Evolutionary conservation across 306 rosid genomes (phyloP).

Genomic region (Calophaca sinica): DNA sequence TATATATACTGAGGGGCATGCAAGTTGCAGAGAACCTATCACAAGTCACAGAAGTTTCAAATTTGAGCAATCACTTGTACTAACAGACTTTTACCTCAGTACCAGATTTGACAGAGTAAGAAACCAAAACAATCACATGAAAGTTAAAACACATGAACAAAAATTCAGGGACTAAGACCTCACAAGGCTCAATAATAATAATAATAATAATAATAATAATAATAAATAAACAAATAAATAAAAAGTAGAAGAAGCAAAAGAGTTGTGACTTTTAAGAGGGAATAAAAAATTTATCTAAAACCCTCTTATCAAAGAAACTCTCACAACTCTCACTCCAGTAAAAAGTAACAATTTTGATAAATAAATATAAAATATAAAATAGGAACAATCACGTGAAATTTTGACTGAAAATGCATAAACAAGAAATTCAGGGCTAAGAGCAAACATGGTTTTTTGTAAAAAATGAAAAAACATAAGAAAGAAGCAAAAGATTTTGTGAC

Average conservation of each 20-base stretch:
- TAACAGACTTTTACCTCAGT: slow-evolving; percentile 38
- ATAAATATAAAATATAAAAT: background rate
- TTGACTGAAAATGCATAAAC: slow-evolving; percentile 10
- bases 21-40: slow-evolving; percentile 52
- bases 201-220: background rate
- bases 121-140: slow-evolving; percentile 45
- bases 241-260: background rate
- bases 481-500: background rate
- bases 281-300: slow-evolving; percentile 17
- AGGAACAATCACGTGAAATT: slow-evolving; percentile 40
- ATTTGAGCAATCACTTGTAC: slow-evolving; percentile 45
- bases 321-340: slow-evolving; percentile 1
- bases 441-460: background rate
- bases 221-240: background rate
- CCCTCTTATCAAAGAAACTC: background rate
- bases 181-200: slow-evolving; percentile 1
- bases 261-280: slow-evolving; percentile 24
- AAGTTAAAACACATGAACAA: slow-evolving; percentile 45
- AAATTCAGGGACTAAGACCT: slow-evolving; percentile 27
- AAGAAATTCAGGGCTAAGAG: slow-evolving; percentile 2
- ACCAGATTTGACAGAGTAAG: slow-evolving; percentile 36
- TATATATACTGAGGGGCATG: slow-evolving; percentile 30
- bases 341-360: slow-evolving; percentile 1
- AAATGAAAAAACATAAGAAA: background rate
- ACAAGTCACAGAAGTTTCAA: slow-evolving; percentile 50